phyloP scores from a whole-genome alignment of 2,329 filamentous ascomycete species.

The Metarhizium sp. region DNA sequence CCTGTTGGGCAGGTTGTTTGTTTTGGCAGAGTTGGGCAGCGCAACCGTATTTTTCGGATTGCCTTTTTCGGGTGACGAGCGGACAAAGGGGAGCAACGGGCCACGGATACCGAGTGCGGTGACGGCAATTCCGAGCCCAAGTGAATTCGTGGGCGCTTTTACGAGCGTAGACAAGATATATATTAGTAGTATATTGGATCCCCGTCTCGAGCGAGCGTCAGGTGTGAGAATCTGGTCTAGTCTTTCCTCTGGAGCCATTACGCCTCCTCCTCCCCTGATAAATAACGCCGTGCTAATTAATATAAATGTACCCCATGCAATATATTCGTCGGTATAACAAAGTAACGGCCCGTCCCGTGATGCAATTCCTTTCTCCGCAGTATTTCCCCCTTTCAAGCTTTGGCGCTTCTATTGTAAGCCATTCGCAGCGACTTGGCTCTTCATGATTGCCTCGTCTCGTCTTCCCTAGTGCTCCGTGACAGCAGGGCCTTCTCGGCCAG shows the following conservation, averaged over 20 bases:
- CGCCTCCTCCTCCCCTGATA: not conserved
- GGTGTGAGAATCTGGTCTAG: not conserved
- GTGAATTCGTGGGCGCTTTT: too few relatives aligned
- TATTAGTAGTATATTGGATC: not conserved
- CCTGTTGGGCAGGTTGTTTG: too few relatives aligned
- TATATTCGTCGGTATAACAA: not conserved
- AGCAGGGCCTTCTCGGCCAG: constrained; percentile 1
- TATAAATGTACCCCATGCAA: not conserved
- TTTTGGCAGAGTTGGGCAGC: too few relatives aligned
- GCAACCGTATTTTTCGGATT: too few relatives aligned
- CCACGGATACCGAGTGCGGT: too few relatives aligned
- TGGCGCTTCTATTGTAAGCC: not conserved
- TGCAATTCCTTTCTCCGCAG: not conserved
- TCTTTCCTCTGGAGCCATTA: not conserved
- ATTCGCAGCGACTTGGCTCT: not conserved
- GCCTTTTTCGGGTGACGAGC: too few relatives aligned
- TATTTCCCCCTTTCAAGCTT: not conserved
- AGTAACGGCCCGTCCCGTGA: not conserved
- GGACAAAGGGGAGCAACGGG: too few relatives aligned
- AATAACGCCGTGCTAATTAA: constrained; percentile 2
- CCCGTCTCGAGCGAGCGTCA: not conserved
- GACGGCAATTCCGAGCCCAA: too few relatives aligned
- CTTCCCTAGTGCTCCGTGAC: not conserved
- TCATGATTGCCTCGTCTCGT: not conserved
- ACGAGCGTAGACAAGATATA: too few relatives aligned